Base-by-base conservation (phyloP, 139 green algal genomes). In the Chlorella vulgaris region DNA sequence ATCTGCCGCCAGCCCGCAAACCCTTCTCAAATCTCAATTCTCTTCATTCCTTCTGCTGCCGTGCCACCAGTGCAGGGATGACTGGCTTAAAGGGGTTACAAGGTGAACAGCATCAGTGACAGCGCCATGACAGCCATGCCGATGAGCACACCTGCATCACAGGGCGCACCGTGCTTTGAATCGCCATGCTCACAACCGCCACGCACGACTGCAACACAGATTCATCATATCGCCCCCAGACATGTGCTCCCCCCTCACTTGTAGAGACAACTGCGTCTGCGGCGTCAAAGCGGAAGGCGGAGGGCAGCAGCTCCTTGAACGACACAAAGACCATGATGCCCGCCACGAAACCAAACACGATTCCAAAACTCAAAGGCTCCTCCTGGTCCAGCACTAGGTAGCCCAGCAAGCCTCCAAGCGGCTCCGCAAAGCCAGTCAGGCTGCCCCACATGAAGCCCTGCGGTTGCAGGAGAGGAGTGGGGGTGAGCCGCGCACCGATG, bases 291-390 rank as follows among this genome's bases (percentile, higher is more conserved):
- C 88, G 83, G 39, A 96, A 88, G 43, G 93, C 93, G 3, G 90
- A 92, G n/a, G 93, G 93, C 3, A 97, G 67, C 60, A 97, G 86
- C 83, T 97, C 93, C n/a, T 90, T 83, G 18, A 97, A 29, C 2
- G 71, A 60, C 18, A 97, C 93, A 84, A 92, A 96, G 7, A 94
- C 88, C 92, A 93, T 95, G 85, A 97, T 96, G 75, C 78, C 93
- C 0, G 87, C 91, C 62, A 97, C 93, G n/a, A 92, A 58, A 22
- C 74, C 86, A 81, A 94, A 95, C 50, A 93, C 81, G 60, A 95
- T 81, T 1, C 58, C 83, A 81, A 81, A 85, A 50, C 28, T 53
- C 53, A 70, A 40, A 21, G 36, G 24, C 15, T 38, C 43, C 3
- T 61, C n/a, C 15, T 55, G 47, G 36, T 82, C 43, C 42, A 87